These are phyloP conservation scores for Trichoderma atrobrunneum DNA, from an alignment of 2,329 filamentous ascomycete species.

Conservation along the genomic window DNA sequence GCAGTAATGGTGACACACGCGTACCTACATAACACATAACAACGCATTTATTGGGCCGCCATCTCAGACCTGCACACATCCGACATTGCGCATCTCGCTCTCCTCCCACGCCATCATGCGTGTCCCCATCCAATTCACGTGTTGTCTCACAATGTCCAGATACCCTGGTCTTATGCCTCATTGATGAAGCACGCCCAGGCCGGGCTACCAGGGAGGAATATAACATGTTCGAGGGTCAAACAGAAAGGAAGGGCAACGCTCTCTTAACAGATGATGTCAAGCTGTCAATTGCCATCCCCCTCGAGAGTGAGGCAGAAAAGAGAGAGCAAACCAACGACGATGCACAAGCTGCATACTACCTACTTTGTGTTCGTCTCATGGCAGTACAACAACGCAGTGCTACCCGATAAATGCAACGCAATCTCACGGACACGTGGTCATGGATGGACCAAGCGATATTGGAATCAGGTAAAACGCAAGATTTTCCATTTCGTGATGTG, in stretches of 20 bases:
- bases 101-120: not conserved
- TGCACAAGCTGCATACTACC: not conserved
- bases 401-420: not conserved
- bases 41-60: not conserved
- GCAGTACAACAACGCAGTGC: not conserved
- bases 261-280: not conserved
- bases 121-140: conserved; percentile 6
- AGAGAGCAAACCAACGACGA: not conserved
- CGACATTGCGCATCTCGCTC: conserved; percentile 14
- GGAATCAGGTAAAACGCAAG: not conserved
- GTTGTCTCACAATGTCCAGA: conserved; percentile 12
- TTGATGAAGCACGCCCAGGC: not conserved
- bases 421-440: not conserved
- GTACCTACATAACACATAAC: not conserved
- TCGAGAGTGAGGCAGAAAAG: not conserved
- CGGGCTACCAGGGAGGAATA: not conserved
- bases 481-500: not conserved
- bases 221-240: not conserved
- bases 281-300: not conserved
- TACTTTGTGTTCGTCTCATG: not conserved
- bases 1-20: not conserved
- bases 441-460: not conserved
- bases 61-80: not conserved
- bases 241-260: not conserved
- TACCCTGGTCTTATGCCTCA: not conserved